Evolutionary conservation across 2,329 filamentous ascomycete genomes (phyloP).

Genomic region (Aspergillus floridensis): DNA sequence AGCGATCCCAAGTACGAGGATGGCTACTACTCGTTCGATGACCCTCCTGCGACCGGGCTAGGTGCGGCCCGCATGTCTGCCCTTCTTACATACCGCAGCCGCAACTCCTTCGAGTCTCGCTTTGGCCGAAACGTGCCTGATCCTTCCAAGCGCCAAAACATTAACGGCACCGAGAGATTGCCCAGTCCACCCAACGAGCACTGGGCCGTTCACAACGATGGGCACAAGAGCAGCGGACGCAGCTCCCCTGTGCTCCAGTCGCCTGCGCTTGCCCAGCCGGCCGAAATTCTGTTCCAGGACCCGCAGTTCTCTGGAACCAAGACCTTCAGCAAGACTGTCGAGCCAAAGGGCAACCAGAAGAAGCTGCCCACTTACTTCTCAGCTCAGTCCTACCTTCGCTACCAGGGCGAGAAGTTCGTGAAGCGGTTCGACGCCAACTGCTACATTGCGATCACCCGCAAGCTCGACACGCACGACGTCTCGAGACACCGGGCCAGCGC

Average conservation of each 20-base stretch:
- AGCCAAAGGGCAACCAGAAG: constrained; percentile 36
- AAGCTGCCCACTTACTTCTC: constrained; percentile 85
- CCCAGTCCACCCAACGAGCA: constrained; percentile 66
- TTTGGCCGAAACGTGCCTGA: constrained; percentile 94
- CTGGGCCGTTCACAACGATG: constrained; percentile 80
- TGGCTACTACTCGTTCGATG: constrained; percentile 85
- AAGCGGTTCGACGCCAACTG: constrained; percentile 97
- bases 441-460: constrained; percentile 97
- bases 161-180: constrained; percentile 63
- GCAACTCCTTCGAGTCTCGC: constrained; percentile 92
- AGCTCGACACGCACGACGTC: constrained; percentile 95
- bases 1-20: constrained; percentile 98
- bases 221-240: constrained; percentile 57
- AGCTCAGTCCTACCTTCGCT: constrained; percentile 93
- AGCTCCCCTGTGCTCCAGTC: constrained; percentile 26
- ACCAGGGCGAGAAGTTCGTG: constrained; percentile 95
- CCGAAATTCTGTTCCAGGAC: constrained; percentile 50
- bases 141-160: constrained; percentile 76
- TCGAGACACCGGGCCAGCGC: constrained; percentile 65
- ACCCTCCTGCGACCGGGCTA: constrained; percentile 81
- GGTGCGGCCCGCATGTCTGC: constrained; percentile 96
- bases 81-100: constrained; percentile 89
- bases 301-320: constrained; percentile 70
- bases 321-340: constrained; percentile 45
- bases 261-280: constrained; percentile 2